These are phyloP conservation scores for Sordaria brevicollis DNA, from an alignment of 495 filamentous ascomycete genomes.

Conservation along the genomic window DNA sequence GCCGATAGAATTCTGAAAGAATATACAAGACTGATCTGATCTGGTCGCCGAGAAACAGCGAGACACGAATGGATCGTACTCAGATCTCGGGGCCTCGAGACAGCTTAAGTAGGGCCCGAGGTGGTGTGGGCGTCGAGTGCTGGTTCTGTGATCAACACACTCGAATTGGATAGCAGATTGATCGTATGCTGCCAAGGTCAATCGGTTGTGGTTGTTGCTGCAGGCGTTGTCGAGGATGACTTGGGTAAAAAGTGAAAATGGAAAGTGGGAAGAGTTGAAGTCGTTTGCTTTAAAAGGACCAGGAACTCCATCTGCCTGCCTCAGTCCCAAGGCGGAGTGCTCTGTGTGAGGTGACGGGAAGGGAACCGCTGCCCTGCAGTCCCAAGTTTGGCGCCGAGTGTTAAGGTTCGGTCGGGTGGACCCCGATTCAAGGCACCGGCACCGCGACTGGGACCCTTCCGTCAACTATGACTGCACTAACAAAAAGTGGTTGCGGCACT, in stretches of 20 bases:
- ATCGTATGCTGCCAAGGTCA: background rate
- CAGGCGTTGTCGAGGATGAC: background rate
- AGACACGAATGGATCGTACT: background rate
- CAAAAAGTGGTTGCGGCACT: background rate
- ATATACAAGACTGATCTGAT: background rate
- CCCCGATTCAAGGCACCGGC: background rate
- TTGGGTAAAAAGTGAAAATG: background rate
- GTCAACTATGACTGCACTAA: background rate
- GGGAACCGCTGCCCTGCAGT: background rate
- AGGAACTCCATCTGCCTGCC: background rate
- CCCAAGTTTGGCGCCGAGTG: background rate
- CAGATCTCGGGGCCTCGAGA: background rate
- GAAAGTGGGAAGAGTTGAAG: background rate
- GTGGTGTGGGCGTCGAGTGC: background rate
- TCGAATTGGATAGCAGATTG: background rate
- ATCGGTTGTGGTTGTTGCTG: background rate
- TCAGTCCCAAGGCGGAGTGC: background rate
- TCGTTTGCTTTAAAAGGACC: background rate
- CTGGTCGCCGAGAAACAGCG: background rate
- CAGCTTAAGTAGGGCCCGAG: background rate
- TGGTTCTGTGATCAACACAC: background rate
- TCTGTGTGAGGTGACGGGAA: too few relatives aligned
- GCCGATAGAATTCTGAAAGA: background rate
- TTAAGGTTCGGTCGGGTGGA: background rate
- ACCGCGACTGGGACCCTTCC: background rate